Percentiles rank a stretch among this genome's conserved stretches.
These are phyloP conservation scores for Saccharomyces mikatae DNA, from an alignment of 805 yeast genomes.

Conservation along the genomic window DNA sequence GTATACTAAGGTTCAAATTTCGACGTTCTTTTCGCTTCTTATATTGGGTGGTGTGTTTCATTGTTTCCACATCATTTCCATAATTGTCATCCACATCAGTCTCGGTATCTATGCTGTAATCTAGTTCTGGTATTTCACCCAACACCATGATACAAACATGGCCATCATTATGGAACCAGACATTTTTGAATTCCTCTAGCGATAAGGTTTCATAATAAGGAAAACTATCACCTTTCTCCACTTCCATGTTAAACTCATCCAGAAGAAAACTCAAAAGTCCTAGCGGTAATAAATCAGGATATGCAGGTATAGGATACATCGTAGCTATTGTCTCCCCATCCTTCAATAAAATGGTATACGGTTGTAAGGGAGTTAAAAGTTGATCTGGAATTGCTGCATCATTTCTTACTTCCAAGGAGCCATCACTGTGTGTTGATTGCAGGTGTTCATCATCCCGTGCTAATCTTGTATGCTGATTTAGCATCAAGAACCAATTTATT, in stretches of 20 bases:
- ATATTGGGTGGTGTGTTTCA: conserved; percentile 22
- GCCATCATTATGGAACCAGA: conserved; percentile 68
- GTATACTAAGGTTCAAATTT: conserved; percentile 35
- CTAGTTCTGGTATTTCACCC: conserved; percentile 60
- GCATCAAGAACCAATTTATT: background rate
- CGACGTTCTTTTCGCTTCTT: conserved; percentile 22
- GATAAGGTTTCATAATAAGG: conserved; percentile 78
- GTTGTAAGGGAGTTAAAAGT: conserved; percentile 30
- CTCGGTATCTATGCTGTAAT: conserved; percentile 26
- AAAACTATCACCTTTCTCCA: conserved; percentile 78
- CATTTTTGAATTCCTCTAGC: conserved; percentile 66
- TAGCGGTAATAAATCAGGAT: conserved; percentile 55
- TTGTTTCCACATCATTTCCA: conserved; percentile 17
- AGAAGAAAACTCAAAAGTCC: conserved; percentile 73
- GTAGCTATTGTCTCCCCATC: conserved; percentile 93
- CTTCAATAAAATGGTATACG: conserved; percentile 70
- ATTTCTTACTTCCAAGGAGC: background rate
- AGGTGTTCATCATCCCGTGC: background rate
- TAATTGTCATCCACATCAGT: conserved; percentile 13
- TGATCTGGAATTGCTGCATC: conserved; percentile 2
- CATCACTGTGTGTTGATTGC: background rate
- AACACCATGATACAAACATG: conserved; percentile 45
- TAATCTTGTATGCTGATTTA: background rate
- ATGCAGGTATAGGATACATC: conserved; percentile 70
- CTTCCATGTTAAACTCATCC: conserved; percentile 90